A percentile compares a stretch with the other conserved stretches of the same genome.
Evolutionary conservation across 179 eudicot species (phyloP).

Genomic region (Patellifolia procumbens): DNA sequence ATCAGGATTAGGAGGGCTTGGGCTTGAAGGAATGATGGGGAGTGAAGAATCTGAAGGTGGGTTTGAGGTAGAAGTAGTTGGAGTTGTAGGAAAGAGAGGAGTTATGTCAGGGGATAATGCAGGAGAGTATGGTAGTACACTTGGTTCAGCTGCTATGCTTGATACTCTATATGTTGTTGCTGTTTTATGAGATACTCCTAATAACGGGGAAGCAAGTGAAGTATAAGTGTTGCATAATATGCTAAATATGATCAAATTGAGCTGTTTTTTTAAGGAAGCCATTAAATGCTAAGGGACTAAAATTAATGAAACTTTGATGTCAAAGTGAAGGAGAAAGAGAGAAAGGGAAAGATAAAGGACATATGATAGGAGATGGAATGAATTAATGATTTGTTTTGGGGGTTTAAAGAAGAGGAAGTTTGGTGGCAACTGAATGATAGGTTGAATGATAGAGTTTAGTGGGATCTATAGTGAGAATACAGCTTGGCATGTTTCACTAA

Average conservation of each 20-base stretch:
- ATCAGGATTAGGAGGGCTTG: constrained; percentile 78
- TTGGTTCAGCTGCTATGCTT: constrained; percentile 68
- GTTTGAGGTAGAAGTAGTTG: constrained; percentile 36
- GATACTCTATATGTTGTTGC: constrained; percentile 25
- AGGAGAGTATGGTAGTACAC: constrained; percentile 46
- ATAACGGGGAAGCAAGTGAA: background rate
- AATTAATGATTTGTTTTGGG: background rate
- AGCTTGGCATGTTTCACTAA: constrained; percentile 46
- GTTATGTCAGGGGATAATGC: constrained; percentile 61
- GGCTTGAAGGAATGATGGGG: constrained; percentile 73
- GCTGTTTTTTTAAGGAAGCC: constrained; percentile 29
- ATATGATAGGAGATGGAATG: background rate
- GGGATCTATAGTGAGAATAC: constrained; percentile 33
- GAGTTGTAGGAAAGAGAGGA: constrained; percentile 70
- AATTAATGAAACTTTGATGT: constrained; percentile 6
- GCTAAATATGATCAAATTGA: background rate
- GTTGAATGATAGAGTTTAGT: constrained; percentile 15
- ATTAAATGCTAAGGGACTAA: constrained; percentile 17
- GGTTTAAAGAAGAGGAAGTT: constrained; percentile 21
- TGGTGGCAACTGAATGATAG: constrained; percentile 26
- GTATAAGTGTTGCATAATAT: constrained; percentile 7
- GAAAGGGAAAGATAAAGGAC: too few relatives aligned
- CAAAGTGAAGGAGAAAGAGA: background rate
- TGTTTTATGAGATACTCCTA: background rate
- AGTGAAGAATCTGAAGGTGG: constrained; percentile 53